These are phyloP conservation scores for Lodderomyces theae DNA, from an alignment of 1,139 yeast species.

Conservation along the genomic window DNA sequence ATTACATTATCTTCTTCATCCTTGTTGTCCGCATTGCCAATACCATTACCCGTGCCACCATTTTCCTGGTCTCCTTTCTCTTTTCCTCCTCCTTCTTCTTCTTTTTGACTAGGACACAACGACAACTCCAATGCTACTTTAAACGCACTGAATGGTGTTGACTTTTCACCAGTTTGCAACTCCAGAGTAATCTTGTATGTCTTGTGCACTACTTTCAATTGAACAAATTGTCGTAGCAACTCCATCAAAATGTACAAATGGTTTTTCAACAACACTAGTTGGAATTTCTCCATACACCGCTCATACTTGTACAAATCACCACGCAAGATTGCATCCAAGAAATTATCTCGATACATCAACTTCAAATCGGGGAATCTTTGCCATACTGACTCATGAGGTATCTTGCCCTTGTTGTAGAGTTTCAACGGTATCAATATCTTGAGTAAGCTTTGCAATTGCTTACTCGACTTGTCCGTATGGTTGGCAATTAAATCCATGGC, in stretches of 20 bases:
- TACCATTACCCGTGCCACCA: too few relatives aligned
- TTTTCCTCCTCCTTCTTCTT: conserved; percentile 4
- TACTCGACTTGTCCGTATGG: conserved; percentile 15
- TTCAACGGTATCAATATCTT: conserved; percentile 55
- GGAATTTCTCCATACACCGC: conserved; percentile 39
- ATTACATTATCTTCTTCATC: too few relatives aligned
- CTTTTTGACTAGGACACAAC: conserved; percentile 15
- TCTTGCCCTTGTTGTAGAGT: conserved; percentile 38
- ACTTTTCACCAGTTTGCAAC: conserved; percentile 24
- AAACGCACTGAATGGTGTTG: conserved; percentile 45
- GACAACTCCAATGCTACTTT: conserved; percentile 47
- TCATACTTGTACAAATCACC: conserved; percentile 61
- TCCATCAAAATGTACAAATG: conserved; percentile 65
- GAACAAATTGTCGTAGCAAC: conserved; percentile 49
- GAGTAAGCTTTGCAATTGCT: conserved; percentile 41
- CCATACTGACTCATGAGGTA: conserved; percentile 46
- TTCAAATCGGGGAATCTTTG: conserved; percentile 40
- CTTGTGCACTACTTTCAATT: conserved; percentile 51
- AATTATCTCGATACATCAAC: conserved; percentile 41
- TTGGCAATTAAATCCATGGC: conserved; percentile 41
- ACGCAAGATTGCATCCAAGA: conserved; percentile 46
- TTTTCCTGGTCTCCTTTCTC: too few relatives aligned
- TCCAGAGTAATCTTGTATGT: conserved; percentile 36
- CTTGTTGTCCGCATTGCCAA: too few relatives aligned
- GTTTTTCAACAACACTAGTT: conserved; percentile 52